These are phyloP conservation scores for Alternaria sp. DNA, from an alignment of 2,329 filamentous ascomycete species.

Conservation along the genomic window DNA sequence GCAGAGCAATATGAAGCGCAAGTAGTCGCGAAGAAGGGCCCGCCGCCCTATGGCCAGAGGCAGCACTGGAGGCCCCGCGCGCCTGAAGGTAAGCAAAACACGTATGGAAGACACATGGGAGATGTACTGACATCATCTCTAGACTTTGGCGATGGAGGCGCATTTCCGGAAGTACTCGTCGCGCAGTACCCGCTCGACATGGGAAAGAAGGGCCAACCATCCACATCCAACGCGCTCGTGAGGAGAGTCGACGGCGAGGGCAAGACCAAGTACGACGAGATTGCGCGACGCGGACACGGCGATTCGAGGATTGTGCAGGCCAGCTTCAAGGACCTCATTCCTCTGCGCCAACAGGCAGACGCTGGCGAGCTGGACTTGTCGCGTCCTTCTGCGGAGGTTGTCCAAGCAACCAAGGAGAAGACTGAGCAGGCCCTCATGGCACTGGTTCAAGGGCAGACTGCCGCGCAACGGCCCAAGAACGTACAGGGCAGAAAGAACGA, in stretches of 20 bases:
- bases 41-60: constrained; percentile 86
- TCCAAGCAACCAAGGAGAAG: constrained; percentile 81
- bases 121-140: neutral
- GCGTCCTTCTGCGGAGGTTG: constrained; percentile 82
- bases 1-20: constrained; percentile 84
- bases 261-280: constrained; percentile 95
- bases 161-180: constrained; percentile 91
- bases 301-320: constrained; percentile 87
- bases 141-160: constrained; percentile 94
- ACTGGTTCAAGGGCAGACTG: constrained; percentile 82
- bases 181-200: constrained; percentile 97
- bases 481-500: constrained; percentile 80
- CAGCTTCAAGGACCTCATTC: constrained; percentile 96
- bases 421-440: constrained; percentile 85
- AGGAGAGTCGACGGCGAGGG: constrained; percentile 90
- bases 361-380: constrained; percentile 89
- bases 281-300: constrained; percentile 85
- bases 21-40: constrained; percentile 75
- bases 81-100: constrained; percentile 60
- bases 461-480: constrained; percentile 95
- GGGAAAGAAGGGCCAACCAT: constrained; percentile 71
- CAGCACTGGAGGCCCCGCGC: constrained; percentile 87
- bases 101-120: neutral
- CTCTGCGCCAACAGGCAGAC: constrained; percentile 88
- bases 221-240: constrained; percentile 83